Evolutionary conservation across 2,329 filamentous ascomycete species (phyloP), one percentile per base, ranked within the genome.

Genomic region (Aspergillus cejpii): DNA sequence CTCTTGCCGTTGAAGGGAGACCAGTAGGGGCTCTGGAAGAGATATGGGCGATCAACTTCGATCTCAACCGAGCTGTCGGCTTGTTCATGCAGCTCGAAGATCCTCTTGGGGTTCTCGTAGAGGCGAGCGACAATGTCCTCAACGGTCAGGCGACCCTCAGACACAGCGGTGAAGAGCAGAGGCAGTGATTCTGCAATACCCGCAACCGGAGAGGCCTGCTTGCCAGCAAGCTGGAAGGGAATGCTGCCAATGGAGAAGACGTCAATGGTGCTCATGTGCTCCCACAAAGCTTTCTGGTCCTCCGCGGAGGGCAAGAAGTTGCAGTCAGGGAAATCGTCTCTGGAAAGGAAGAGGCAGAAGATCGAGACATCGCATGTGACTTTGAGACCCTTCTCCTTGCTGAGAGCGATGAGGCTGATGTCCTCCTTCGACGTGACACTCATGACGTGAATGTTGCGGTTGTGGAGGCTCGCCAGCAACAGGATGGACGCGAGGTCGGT

Each of bases 291-390:
- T 46, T 77, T 73, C 66, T 90, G 85, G 57, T 89, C 85, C 49
- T 78, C 70, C 2, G 80, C 83, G 8, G 85, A 85, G 20, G 65
- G 64, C 43, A 90, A 72, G 56, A 79, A 77, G 48, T 74, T 70
- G 61, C 79, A 86, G 45, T 79, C 74, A 1, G 85, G 83, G 65
- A 76, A 86, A 57, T 89, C 83, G 39, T 79, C 73, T 57, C 81
- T 82, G 3, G 82, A 83, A 19, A 90, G 74, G 72, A 88, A 90
- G 33, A 90, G 74, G 14, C 83, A 79, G 72, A 87, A 89, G 57
- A 90, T 77, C n/a, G 82, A 84, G 34, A 90, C 85, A 63, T 90
- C 85, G 66, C 85, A 90, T 17, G 85, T 89, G 36, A 90, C 84
- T 64, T 83, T 83, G 47, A 90, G 72, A n/a, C 85, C 85, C 72